phyloP scores from a whole-genome alignment of 495 filamentous ascomycete genomes.

The Recurvomyces mirabilis region DNA sequence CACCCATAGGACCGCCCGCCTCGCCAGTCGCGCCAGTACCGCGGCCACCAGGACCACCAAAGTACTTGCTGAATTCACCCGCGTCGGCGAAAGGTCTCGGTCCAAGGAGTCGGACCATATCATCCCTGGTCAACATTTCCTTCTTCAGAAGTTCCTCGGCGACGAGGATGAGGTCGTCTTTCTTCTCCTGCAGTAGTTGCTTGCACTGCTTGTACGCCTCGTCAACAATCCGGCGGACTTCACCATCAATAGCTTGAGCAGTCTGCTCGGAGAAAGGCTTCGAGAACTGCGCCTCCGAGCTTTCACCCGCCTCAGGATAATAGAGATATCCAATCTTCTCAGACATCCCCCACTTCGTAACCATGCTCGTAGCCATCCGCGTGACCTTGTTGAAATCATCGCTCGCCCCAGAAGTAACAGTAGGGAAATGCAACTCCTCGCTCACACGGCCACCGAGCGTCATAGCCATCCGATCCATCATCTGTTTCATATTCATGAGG shows the following conservation, averaged over 20 bases:
- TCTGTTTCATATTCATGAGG: conserved; percentile 84
- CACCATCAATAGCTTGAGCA: conserved; percentile 75
- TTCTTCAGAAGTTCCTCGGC: conserved; percentile 88
- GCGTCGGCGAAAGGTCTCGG: conserved; percentile 70
- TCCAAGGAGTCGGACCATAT: conserved; percentile 80
- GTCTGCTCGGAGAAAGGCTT: conserved; percentile 96
- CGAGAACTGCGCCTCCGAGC: conserved; percentile 57
- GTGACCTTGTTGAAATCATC: conserved; percentile 99
- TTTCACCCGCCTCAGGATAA: conserved; percentile 55
- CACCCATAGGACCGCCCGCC: conserved; percentile 12
- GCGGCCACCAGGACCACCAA: too few species aligned
- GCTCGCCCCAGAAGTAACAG: conserved; percentile 82
- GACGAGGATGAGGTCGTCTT: conserved; percentile 74
- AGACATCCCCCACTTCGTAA: conserved; percentile 96
- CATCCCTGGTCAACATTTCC: conserved; percentile 81
- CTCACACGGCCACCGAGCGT: conserved; percentile 87
- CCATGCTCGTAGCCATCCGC: conserved; percentile 87
- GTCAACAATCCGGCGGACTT: conserved; percentile 81
- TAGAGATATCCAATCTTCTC: conserved; percentile 82
- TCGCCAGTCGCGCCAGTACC: conserved; percentile 22
- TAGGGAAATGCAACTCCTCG: conserved; percentile 92
- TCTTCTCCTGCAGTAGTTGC: conserved; percentile 70
- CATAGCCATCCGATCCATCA: conserved; percentile 99
- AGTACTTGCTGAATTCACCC: conserved; percentile 88
- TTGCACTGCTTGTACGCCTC: conserved; percentile 86